Evolutionary conservation across 805 yeast species (phyloP).

Genomic region (Ogataea wickerhamii): DNA sequence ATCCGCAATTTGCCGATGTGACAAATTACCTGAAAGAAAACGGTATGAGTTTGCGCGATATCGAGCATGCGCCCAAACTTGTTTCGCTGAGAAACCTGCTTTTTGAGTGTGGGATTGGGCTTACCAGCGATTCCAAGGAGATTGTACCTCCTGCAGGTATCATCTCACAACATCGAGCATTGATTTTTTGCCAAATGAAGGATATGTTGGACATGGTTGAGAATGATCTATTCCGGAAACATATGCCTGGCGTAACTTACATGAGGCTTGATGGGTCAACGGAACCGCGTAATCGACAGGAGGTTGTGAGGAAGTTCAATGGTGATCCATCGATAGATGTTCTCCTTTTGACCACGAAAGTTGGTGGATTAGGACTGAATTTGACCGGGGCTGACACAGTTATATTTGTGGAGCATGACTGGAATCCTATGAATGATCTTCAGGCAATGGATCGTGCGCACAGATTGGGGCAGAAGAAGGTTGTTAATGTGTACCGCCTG

Average conservation of each 20-base stretch:
- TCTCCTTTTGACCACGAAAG: slow-evolving; percentile 87
- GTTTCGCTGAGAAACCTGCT: slow-evolving; percentile 75
- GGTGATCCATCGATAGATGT: slow-evolving; percentile 97
- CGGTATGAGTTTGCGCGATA: slow-evolving; percentile 60
- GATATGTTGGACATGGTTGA: slow-evolving; percentile 98
- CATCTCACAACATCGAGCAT: slow-evolving; percentile 91
- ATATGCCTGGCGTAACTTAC: slow-evolving; percentile 87
- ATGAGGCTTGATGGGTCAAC: slow-evolving; percentile 94
- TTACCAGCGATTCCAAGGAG: slow-evolving; percentile 22
- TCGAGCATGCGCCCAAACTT: slow-evolving; percentile 87
- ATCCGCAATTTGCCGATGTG: slow-evolving; percentile 78
- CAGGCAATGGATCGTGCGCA: slow-evolving; percentile 99
- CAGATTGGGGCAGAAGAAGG: slow-evolving; percentile 95
- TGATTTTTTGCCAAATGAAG: slow-evolving; percentile 92
- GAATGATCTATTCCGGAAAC: slow-evolving; percentile 73
- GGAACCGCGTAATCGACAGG: slow-evolving; percentile 88
- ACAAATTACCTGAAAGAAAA: slow-evolving; percentile 54
- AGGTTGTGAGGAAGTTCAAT: slow-evolving; percentile 86
- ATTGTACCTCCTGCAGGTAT: slow-evolving; percentile 41
- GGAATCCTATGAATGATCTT: slow-evolving; percentile 99
- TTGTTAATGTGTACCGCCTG: slow-evolving; percentile 92
- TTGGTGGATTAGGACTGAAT: slow-evolving; percentile 97
- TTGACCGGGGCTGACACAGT: slow-evolving; percentile 99
- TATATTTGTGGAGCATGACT: slow-evolving; percentile 97
- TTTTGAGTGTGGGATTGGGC: slow-evolving; percentile 90